Evolutionary conservation across 1,284 basidiomycete genomes (phyloP).

Genomic region (Cryptococcus hybrid): DNA sequence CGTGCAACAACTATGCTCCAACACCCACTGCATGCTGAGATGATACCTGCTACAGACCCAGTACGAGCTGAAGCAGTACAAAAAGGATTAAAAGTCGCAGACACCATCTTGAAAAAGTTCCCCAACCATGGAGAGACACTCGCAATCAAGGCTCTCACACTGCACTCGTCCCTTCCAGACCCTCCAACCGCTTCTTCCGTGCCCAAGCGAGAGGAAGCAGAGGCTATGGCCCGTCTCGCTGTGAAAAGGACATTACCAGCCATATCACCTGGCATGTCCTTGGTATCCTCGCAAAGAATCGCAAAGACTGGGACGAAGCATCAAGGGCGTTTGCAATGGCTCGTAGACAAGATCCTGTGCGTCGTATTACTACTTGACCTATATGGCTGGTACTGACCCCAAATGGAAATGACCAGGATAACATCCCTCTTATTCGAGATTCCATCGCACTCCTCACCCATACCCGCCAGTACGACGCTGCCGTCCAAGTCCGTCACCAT

Average conservation of each 20-base stretch:
- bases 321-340: conserved; percentile 61
- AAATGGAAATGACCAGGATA: conserved; percentile 61
- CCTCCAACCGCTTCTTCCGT: conserved; percentile 49
- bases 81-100: conserved; percentile 87
- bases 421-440: conserved; percentile 90
- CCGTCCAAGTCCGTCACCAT: conserved; percentile 79
- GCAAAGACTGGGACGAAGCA: conserved; percentile 57
- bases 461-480: conserved; percentile 74
- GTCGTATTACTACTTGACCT: conserved; percentile 26
- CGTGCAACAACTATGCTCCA: conserved; percentile 9
- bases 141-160: conserved; percentile 88
- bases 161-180: conserved; percentile 55
- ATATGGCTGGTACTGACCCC: not conserved
- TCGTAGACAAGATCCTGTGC: conserved; percentile 80
- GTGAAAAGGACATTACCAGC: conserved; percentile 83
- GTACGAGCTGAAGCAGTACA: conserved; percentile 88
- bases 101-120: conserved; percentile 91
- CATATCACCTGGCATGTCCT: conserved; percentile 99
- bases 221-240: conserved; percentile 79
- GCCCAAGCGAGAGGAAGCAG: conserved; percentile 73
- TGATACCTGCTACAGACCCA: conserved; percentile 49
- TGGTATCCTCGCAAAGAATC: conserved; percentile 77
- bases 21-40: not conserved
- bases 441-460: conserved; percentile 87
- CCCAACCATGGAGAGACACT: conserved; percentile 95